phyloP scores from a whole-genome alignment of 352 stramenopile genomes.

The Phytophthora gonapodyides region DNA sequence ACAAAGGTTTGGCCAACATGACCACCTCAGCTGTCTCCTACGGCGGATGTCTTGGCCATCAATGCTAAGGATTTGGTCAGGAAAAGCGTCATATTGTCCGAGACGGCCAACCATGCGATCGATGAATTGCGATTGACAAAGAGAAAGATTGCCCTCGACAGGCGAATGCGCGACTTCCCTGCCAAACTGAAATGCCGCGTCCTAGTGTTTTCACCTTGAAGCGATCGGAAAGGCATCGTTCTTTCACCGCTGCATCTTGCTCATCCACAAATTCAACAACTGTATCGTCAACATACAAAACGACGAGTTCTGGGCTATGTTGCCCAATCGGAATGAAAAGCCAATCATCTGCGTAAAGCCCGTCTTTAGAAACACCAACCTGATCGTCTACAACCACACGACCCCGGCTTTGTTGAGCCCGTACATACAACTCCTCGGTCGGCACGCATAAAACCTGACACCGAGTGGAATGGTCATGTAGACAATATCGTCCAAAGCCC shows the following conservation, averaged over 20 bases:
- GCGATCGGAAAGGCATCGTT: neutral
- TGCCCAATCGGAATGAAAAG: constrained; percentile 4
- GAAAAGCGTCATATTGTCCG: neutral
- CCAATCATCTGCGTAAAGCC: constrained; percentile 12
- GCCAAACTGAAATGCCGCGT: constrained; percentile 8
- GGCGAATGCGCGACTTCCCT: constrained; percentile 8
- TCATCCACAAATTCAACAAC: neutral
- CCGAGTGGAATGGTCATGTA: constrained; percentile 28
- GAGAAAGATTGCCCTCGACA: neutral
- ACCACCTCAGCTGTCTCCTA: neutral
- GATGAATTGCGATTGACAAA: constrained; percentile 4
- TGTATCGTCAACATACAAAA: constrained; percentile 25
- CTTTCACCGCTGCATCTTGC: neutral
- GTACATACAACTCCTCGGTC: constrained; percentile 34
- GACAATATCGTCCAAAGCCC: constrained; percentile 26
- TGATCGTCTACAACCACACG: constrained; percentile 38
- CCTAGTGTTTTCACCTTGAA: constrained; percentile 20
- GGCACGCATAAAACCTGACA: constrained; percentile 21
- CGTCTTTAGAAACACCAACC: neutral
- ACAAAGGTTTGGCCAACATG: neutral
- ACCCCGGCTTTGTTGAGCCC: constrained; percentile 41
- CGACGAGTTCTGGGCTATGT: constrained; percentile 2
- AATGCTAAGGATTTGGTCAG: constrained; percentile 2
- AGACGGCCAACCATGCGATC: neutral
- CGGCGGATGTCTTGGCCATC: constrained; percentile 8